Percentiles rank a stretch among this genome's conserved stretches.
phyloP scores from a whole-genome alignment of 2,329 filamentous ascomycete species.

The Xylaria sp. region DNA sequence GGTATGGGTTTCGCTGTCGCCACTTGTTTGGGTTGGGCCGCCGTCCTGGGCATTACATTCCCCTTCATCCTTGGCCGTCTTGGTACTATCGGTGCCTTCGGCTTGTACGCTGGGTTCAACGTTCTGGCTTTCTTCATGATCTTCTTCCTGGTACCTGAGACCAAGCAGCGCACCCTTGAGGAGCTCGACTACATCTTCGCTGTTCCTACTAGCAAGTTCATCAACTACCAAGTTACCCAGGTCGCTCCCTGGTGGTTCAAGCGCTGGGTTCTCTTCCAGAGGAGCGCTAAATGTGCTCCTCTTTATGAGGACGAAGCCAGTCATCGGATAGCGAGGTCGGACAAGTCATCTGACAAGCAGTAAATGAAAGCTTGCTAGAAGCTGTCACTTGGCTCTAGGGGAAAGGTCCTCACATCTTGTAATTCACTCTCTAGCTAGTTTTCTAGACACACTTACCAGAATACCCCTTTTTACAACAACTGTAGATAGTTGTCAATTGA shows the following conservation, averaged over 20 bases:
- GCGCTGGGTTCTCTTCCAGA: conserved; percentile 50
- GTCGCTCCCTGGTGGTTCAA: conserved; percentile 55
- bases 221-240: conserved; percentile 54
- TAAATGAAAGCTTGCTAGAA: background rate
- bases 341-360: background rate
- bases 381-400: background rate
- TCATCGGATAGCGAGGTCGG: background rate
- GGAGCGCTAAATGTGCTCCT: conserved; percentile 45
- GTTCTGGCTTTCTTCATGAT: conserved; percentile 59
- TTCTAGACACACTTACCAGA: conserved; percentile 13
- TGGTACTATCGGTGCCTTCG: conserved; percentile 59
- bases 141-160: conserved; percentile 62
- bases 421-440: conserved; percentile 14
- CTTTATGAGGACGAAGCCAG: conserved; percentile 42
- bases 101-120: conserved; percentile 61
- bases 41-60: conserved; percentile 72
- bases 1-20: conserved; percentile 78
- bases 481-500: conserved; percentile 26
- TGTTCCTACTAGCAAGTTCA: conserved; percentile 56
- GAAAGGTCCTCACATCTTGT: conserved; percentile 1
- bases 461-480: conserved; percentile 29
- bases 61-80: conserved; percentile 64
- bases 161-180: conserved; percentile 62
- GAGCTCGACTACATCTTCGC: conserved; percentile 63
- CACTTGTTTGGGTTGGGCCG: conserved; percentile 70